Evolutionary conservation across 2,329 filamentous ascomycete species (phyloP).

Genomic region (Cercospora zeina): DNA sequence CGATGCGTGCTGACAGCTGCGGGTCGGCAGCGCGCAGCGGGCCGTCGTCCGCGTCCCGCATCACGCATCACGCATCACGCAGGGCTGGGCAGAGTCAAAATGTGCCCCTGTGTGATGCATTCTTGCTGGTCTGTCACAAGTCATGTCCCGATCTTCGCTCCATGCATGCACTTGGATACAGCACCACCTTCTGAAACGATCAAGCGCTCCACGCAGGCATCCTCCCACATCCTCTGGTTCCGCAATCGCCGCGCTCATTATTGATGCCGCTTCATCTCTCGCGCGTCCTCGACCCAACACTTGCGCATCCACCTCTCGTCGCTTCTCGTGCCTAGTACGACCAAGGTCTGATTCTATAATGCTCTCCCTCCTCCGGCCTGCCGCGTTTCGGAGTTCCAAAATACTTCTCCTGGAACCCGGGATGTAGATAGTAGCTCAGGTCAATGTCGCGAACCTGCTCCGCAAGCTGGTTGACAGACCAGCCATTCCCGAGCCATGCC

Average conservation of each 20-base stretch:
- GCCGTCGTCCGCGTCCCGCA: neutral
- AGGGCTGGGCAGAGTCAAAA: neutral
- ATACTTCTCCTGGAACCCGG: conserved; percentile 42
- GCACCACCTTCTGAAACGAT: conserved; percentile 1
- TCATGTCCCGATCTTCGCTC: no score
- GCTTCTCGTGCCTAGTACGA: conserved; percentile 40
- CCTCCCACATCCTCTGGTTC: neutral
- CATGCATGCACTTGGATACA: no score
- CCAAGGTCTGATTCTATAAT: conserved; percentile 41
- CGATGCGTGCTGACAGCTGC: neutral
- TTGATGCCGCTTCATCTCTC: neutral
- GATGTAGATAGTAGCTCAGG: conserved; percentile 47
- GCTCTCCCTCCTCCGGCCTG: conserved; percentile 45
- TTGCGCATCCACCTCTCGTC: neutral
- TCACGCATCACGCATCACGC: neutral
- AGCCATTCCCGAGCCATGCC: conserved; percentile 68
- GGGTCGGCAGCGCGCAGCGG: neutral
- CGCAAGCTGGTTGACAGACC: conserved; percentile 59
- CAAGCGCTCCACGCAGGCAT: neutral
- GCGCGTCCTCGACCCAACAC: neutral
- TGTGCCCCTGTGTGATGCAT: neutral
- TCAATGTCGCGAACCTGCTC: conserved; percentile 41
- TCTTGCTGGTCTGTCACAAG: neutral
- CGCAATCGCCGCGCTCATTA: neutral
- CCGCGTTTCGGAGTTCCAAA: conserved; percentile 36